Conservation (phyloP, 768 basidiomycete genomes). For the Phaeotremella fagi region DNA sequence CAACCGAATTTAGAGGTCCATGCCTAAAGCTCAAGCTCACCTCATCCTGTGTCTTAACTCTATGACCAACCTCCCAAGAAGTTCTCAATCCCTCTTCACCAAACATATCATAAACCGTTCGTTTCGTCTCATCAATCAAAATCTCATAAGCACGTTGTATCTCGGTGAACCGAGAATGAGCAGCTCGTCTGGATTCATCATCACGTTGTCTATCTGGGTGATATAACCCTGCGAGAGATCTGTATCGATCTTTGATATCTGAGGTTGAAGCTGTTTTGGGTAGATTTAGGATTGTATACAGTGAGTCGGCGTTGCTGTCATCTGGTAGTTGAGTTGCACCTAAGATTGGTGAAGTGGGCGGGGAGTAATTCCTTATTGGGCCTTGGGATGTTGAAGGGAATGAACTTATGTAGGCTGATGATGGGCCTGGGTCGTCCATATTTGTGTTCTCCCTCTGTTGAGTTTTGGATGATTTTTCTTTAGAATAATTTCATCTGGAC, state of each 20-base stretch:
- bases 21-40: slow-evolving; percentile 10
- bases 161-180: slow-evolving; percentile 65
- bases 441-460: too few species aligned
- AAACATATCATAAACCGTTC: slow-evolving; percentile 70
- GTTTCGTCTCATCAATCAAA: slow-evolving; percentile 56
- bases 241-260: slow-evolving; percentile 72
- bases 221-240: slow-evolving; percentile 66
- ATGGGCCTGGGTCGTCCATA: slow-evolving; percentile 45
- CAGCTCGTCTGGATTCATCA: slow-evolving; percentile 56
- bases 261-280: slow-evolving; percentile 59
- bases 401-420: slow-evolving; percentile 26
- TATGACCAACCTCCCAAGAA: slow-evolving; percentile 48
- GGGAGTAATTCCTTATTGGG: slow-evolving; percentile 31
- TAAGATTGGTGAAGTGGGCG: slow-evolving; percentile 25
- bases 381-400: slow-evolving; percentile 39
- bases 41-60: slow-evolving; percentile 46
- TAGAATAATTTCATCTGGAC: too few species aligned
- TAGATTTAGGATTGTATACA: slow-evolving; percentile 65
- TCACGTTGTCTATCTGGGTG: slow-evolving; percentile 80
- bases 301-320: slow-evolving; percentile 16
- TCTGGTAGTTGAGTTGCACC: slow-evolving; percentile 5
- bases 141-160: slow-evolving; percentile 83
- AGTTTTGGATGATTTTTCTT: too few species aligned
- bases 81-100: slow-evolving; percentile 54
- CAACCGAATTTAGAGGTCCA: not conserved